Percentiles rank a stretch among this genome's conserved stretches.
These are phyloP conservation scores for Neurospora cerealis DNA, from an alignment of 495 filamentous ascomycete genomes.

Conservation along the genomic window DNA sequence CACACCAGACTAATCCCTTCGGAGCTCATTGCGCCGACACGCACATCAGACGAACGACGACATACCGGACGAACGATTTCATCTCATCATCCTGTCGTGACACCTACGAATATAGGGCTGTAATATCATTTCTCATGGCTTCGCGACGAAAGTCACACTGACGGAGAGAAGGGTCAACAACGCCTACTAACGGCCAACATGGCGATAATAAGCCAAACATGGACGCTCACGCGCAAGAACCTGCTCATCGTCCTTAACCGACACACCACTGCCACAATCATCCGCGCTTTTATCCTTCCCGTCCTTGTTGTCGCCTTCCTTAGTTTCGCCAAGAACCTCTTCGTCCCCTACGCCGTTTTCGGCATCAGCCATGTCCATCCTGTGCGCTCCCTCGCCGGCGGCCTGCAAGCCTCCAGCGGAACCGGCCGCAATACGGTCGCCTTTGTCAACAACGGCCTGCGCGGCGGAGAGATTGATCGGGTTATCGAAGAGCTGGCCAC, in stretches of 20 bases:
- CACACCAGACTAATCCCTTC: neutral
- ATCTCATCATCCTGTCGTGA: neutral
- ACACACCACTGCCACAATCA: constrained; percentile 49
- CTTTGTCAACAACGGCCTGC: constrained; percentile 68
- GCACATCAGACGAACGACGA: neutral
- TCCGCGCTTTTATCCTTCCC: constrained; percentile 62
- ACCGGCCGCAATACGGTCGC: constrained; percentile 53
- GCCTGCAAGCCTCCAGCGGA: constrained; percentile 37
- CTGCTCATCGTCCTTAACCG: constrained; percentile 58
- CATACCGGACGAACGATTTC: neutral
- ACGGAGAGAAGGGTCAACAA: neutral
- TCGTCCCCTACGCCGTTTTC: constrained; percentile 53
- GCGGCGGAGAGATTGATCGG: constrained; percentile 58
- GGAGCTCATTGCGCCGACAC: neutral
- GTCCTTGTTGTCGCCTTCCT: constrained; percentile 60
- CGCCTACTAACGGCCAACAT: neutral
- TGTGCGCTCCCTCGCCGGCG: constrained; percentile 50
- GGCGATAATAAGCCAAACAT: constrained; percentile 48
- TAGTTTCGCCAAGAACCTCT: constrained; percentile 57
- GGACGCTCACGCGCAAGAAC: constrained; percentile 67
- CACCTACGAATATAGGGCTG: neutral
- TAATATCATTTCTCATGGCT: neutral
- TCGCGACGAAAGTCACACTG: neutral
- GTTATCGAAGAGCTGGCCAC: constrained; percentile 53
- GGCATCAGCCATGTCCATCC: constrained; percentile 52